phyloP scores from a whole-genome alignment of 2,329 filamentous ascomycete genomes.

The Diplodia intermedia region DNA sequence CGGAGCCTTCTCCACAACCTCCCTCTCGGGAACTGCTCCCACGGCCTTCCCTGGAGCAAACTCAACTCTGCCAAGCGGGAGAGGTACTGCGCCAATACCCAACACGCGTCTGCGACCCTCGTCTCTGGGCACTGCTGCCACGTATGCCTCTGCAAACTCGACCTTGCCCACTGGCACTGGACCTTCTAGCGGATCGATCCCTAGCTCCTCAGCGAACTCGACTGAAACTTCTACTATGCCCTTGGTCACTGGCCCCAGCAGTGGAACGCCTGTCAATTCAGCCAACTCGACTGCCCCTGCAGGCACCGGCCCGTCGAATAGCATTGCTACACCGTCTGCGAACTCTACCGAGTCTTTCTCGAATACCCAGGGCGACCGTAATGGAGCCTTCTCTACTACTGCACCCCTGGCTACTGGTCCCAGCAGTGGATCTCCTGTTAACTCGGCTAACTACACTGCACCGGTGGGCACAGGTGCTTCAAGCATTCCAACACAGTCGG shows the following conservation, averaged over 20 bases:
- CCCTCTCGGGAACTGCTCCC: neutral
- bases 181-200: neutral
- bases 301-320: neutral
- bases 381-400: constrained; percentile 21
- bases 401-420: neutral
- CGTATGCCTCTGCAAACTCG: neutral
- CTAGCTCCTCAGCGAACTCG: neutral
- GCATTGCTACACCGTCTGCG: constrained; percentile 20
- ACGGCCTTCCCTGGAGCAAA: neutral
- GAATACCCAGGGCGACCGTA: constrained; percentile 1
- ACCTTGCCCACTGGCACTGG: neutral
- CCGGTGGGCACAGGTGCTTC: constrained; percentile 18
- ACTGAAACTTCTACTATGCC: neutral
- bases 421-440: constrained; percentile 32
- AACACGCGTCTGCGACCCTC: too few relatives aligned
- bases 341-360: constrained; percentile 25
- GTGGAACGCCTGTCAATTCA: constrained; percentile 6
- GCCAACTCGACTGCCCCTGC: constrained; percentile 3
- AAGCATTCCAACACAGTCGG: constrained; percentile 33
- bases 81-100: too few relatives aligned
- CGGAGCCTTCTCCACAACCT: neutral
- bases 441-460: constrained; percentile 35
- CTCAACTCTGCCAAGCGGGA: neutral
- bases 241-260: neutral
- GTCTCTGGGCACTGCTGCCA: too few relatives aligned